Base-by-base conservation (phyloP, 2,329 filamentous ascomycete genomes). In the Ilyonectria robusta region DNA sequence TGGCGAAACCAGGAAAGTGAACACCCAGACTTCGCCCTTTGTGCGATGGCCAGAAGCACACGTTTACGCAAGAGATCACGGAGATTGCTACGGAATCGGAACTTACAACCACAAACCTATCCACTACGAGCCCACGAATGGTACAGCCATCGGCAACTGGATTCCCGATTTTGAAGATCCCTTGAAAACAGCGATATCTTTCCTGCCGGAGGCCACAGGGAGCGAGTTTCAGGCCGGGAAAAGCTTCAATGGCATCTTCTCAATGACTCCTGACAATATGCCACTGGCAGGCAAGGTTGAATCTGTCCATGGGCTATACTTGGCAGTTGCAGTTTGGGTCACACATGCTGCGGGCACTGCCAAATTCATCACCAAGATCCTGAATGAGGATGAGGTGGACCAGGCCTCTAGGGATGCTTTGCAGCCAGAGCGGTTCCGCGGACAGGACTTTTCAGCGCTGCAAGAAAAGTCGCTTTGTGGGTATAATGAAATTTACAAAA, bases 231-330 rank as follows among this genome's bases (percentile, higher is more conserved):
- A 42, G 10, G 11, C 55, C 2, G 66, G 67, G 0, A 66, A 56
- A 1, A 40, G 51, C 5, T 75, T 75, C 33, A 75, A 75, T 9
- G 73, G 73, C 6, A 67, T 75, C 4, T 75, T 75, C 44, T 75
- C 73, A 0, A 75, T 75, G 72, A 75, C 73, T 0, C 73, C 73
- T 1, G 73, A 75, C 13, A 75, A 75, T 23, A 75, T 75, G 73
- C 73, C 73, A 0, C 48, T 75, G 0, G 70, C 67, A 13, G 73
- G 73, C 0, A 37, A 29, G 2, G 61, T 71, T 0, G 1, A 13
- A 1, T 73, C 70, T 0, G 23, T 72, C 0, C 19, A 56, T 0
- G 73, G 73, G 0, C 8, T 75, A 3, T 69, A 65, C 10, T 61
- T 73, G 59, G 69, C 67, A 2, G 69, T 71, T 7, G 73, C 72